Conservation (phyloP, 345 rosid genomes). For the Dovyalis caffra region DNA sequence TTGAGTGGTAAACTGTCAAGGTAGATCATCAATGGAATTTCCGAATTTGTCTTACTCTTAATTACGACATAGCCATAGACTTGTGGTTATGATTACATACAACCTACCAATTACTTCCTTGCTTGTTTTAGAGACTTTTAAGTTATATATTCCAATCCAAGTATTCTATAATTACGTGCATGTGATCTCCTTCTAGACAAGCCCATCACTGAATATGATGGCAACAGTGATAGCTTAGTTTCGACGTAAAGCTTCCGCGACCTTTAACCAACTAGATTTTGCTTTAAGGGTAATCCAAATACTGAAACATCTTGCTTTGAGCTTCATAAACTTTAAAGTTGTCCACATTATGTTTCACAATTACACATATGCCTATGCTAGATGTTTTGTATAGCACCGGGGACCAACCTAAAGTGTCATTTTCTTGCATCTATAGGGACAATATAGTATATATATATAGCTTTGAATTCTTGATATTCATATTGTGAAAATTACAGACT, state of each 20-base stretch:
- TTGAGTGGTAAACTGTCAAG: not conserved
- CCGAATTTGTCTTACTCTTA: constrained; percentile 6
- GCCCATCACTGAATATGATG: constrained; percentile 20
- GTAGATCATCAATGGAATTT: not conserved
- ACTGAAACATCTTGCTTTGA: not conserved
- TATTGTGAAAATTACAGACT: constrained; percentile 6
- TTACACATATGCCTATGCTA: constrained; percentile 1
- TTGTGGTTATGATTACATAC: constrained; percentile 2
- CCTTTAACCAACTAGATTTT: constrained; percentile 31
- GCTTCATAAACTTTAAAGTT: not conserved
- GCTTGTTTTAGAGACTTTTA: constrained; percentile 2
- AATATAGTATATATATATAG: not conserved
- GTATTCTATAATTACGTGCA: not conserved
- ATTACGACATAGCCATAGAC: not conserved
- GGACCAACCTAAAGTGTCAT: not conserved
- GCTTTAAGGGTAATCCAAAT: constrained; percentile 42
- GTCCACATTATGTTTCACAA: constrained; percentile 7
- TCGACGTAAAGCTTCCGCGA: constrained; percentile 58
- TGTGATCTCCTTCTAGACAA: constrained; percentile 11
- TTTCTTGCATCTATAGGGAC: not conserved
- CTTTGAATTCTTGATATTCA: not conserved
- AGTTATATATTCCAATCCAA: too few species aligned
- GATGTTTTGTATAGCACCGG: not conserved
- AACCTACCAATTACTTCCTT: not conserved
- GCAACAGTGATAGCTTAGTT: constrained; percentile 44